Base-by-base conservation (phyloP, 495 filamentous ascomycete genomes). In the Hyaloscypha variabilis region DNA sequence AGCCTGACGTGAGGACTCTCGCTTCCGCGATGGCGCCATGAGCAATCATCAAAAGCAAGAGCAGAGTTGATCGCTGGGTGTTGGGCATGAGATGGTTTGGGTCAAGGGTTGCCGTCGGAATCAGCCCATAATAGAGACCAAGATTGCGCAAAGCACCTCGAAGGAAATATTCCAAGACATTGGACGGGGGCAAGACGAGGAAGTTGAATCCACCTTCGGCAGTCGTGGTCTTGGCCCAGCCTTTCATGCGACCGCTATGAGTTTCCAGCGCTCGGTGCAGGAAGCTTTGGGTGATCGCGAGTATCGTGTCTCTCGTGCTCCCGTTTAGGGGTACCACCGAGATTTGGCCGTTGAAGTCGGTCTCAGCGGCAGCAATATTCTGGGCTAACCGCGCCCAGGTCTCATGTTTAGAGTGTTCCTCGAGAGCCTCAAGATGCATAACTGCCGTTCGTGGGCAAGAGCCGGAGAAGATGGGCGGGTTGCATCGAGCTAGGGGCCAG, bases 41-140 rank as follows among this genome's bases (percentile, higher is more conserved):
- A 1, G 87, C 85, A 61, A 90, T 87, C 86, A 88, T 88, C 73
- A 88, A 80, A 19, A 88, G 72, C 1, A 88, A 77, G 8, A 88
- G 72, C 29, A 90, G 74, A 25, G 83, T 85, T 0, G 85, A 82
- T 0, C 83, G 82, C 61, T 83, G 80, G 69, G 85, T 85, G 70
- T 84, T 83, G 36, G 78, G 74, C 64, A 88, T 75, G 74, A 88
- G 78, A 69, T 86, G 84, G 56, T 88, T 88, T 31, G 82, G 79
- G 67, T 88, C 84, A 24, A 89, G 77, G 46, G 75, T 75, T 19
- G 81, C 81, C 13, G 78, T 74, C 2, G 79, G 72, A 3, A 85
- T 80, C 46, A 87, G 60, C 8, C 83, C 81, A 73, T 84, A 89
- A 70, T 85, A 88, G 10, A 82, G 79, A 42, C 84, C 81, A 39